Evolutionary conservation across 345 rosid species (phyloP), one percentile per base, ranked within the genome.

Genomic region (Cochlearia excelsa): DNA sequence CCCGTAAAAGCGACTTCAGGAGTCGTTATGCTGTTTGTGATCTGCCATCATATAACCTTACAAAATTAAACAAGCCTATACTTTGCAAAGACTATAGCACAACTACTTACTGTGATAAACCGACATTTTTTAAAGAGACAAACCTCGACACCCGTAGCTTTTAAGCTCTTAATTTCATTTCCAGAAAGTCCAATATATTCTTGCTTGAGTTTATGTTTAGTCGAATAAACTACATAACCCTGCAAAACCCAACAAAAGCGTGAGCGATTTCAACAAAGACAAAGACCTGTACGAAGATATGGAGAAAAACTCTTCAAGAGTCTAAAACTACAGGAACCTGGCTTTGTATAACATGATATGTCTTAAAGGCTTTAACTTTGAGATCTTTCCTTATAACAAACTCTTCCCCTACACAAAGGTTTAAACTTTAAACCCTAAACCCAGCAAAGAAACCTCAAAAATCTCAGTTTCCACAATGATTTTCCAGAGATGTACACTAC

Each of bases 1-100:
- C 99, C 97, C 0, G 97, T 93, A 77, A 93, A 93, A 51, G 99
- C 95, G 48, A 93, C 81, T 83, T 89, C 94, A 31, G 94, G 92
- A 44, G 74, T 55, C 45, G 81, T 80, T 26, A 66, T 57, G 39
- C 84, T 83, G 67, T 77, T 23, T 35, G 97, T 89, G 52, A 93
- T 87, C 99, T 93, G 87, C 51, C 61, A 71, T 16, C 75, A 45
- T 58, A 49, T 69, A 74, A 42, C 43, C 37, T 26, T 53, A 60
- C 34, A 29, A 51, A 16, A 2, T 33, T 30, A 71, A 52, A 41
- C 30, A 65, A 1, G 41, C 61, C 51, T 63, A 37, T 31, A 51
- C n/a, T 1, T 51, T n/a, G 8, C n/a, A 8, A 30, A 31, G 6
- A 57, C 47, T 9, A 44, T 30, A 10, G 16, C 63, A 62, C 34